Evolutionary conservation across 2,329 filamentous ascomycete genomes (phyloP), one percentile per base, ranked within the genome.

Genomic region (Sphaerulina musiva): DNA sequence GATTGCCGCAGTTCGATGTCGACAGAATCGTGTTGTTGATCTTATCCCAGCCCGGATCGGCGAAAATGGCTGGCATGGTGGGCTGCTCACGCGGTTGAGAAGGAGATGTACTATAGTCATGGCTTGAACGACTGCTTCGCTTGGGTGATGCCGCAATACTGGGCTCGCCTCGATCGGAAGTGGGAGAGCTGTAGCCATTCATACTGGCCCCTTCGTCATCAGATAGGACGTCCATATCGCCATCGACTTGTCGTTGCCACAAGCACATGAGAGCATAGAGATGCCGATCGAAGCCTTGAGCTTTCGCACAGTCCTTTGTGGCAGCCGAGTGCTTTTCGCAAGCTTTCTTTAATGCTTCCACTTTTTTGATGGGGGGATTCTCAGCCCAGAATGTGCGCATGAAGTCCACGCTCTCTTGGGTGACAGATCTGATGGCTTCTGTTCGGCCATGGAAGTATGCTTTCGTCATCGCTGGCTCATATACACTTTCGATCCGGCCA

Each of bases 401-500:
- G 66, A 96, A 98, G 50, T 91, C 80, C n/a, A 90, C 80, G 0
- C 86, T 86, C 60, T 95, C 90, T 0, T 83, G 79, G 0, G 90
- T 89, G 1, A 95, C 92, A 0, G 88, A 84, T 44, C 93, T 82
- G 60, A 98, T 86, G 4, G 93, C 92, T 73, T 98, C 93, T 0
- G 93, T 98, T 44, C 93, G 86, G 9, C 93, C 93, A 68, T 97
- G 93, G 56, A 95, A 82, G 73, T 83, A 98, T 55, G 86, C 77
- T 71, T 98, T 98, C 48, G 93, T 98, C 93, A 98, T 97, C 41
- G 93, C 92, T 6, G 93, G 93, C 72, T 98, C 93, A 69, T 98
- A 98, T 0, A 91, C 93, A 68, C 89, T 95, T 71, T 97, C 93
- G 1, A 95, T 83, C 4, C 89, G 84, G 2, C 93, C 93, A 64